Conservation (phyloP, 2,329 filamentous ascomycete species). For the Teratosphaeria zuluensis region DNA sequence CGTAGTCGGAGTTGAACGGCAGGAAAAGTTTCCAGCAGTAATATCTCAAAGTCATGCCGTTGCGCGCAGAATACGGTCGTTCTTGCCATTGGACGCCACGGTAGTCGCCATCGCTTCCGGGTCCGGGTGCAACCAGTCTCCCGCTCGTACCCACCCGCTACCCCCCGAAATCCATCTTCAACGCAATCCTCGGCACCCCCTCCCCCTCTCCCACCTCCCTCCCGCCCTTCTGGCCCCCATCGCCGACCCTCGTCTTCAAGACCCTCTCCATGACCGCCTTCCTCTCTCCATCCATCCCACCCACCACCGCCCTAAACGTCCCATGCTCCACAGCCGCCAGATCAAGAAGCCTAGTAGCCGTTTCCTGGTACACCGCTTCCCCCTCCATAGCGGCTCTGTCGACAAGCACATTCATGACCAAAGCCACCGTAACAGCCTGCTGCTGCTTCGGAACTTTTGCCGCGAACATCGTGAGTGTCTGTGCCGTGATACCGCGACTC, state of each 20-base stretch:
- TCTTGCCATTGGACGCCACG: no score
- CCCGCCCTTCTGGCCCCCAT: slow-evolving; percentile 26
- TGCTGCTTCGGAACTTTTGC: slow-evolving; percentile 31
- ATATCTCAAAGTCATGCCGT: no score
- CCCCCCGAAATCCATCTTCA: slow-evolving; percentile 77
- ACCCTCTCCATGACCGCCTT: slow-evolving; percentile 63
- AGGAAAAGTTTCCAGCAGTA: no score
- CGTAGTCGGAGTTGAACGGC: no score
- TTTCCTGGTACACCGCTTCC: slow-evolving; percentile 52
- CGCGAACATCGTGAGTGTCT: slow-evolving; percentile 67
- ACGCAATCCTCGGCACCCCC: slow-evolving; percentile 67
- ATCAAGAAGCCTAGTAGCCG: slow-evolving; percentile 66
- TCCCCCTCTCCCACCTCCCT: slow-evolving; percentile 37
- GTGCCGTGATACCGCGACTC: slow-evolving; percentile 59
- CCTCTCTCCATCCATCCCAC: slow-evolving; percentile 58
- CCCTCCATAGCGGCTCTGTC: slow-evolving; percentile 56
- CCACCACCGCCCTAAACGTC: slow-evolving; percentile 66
- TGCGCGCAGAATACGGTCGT: no score
- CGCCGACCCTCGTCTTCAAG: slow-evolving; percentile 36
- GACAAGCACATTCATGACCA: slow-evolving; percentile 70
- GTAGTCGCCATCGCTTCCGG: no score
- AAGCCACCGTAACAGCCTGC: slow-evolving; percentile 53
- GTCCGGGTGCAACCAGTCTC: no score
- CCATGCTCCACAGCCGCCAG: slow-evolving; percentile 65
- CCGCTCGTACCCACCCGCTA: not conserved